Percentiles rank a stretch among this genome's conserved stretches.
Conservation (phyloP, 257 asterid species). For the Gentiana dahurica region DNA sequence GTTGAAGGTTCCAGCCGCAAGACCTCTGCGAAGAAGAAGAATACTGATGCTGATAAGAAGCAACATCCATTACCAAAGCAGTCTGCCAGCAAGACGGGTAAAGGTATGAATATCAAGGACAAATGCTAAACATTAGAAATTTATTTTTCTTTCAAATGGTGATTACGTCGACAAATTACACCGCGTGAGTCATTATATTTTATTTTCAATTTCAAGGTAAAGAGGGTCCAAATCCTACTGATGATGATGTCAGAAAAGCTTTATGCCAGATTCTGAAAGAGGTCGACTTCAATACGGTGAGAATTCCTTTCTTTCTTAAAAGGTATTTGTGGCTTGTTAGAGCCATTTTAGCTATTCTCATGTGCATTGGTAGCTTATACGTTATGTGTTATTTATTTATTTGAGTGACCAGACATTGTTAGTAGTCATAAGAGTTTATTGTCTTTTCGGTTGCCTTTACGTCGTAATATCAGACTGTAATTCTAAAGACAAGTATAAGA, state of each 20-base stretch:
- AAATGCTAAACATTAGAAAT: not conserved
- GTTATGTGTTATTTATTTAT: no score
- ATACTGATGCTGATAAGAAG: constrained; percentile 34
- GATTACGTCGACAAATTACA: no score
- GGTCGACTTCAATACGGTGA: constrained; percentile 42
- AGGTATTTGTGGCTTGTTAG: no score
- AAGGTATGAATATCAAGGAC: constrained; percentile 35
- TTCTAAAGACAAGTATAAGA: no score
- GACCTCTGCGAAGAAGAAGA: constrained; percentile 45
- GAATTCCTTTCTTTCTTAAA: constrained; percentile 5
- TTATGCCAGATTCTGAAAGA: constrained; percentile 34
- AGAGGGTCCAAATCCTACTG: constrained; percentile 24
- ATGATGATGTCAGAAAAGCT: constrained; percentile 25
- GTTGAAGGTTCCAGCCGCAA: constrained; percentile 34
- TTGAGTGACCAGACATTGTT: no score
- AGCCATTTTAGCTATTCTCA: no score
- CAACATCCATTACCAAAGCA: constrained; percentile 44
- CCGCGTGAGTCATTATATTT: no score
- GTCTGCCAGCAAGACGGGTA: constrained; percentile 36
- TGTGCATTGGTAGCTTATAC: no score
- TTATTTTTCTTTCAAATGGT: no score
- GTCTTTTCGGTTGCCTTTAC: no score
- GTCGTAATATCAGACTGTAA: no score
- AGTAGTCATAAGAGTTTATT: no score
- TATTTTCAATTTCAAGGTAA: constrained; percentile 24